Base-by-base conservation (phyloP, 805 yeast genomes). In the Lachancea thermotolerans region DNA sequence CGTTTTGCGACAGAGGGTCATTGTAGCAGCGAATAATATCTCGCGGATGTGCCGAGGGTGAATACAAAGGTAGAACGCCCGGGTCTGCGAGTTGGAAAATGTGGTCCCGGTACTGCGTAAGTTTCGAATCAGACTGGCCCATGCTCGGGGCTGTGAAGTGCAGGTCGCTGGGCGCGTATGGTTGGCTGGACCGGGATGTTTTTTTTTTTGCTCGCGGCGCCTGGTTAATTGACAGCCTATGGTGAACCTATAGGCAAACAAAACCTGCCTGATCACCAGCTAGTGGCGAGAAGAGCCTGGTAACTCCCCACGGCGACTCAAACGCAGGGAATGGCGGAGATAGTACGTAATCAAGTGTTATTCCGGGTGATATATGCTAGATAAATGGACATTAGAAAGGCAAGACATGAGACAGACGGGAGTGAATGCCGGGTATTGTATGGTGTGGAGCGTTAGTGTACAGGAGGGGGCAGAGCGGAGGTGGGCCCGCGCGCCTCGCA, bases 71-170 rank as follows among this genome's bases (percentile, higher is more conserved):
- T 11, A 50, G 46, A 12, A 47, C 43, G 17, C 46, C 50, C n/a
- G 73, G 69, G 38, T 75, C 80, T 4, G 78, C 75, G 25, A 86
- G 72, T 50, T 71, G 69, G 56, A 74, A 73, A 49, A 85, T 75
- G 55, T 80, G 86, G 55, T 74, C 74, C 58, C 77, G 79, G 62
- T 56, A 59, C 10, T 78, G 75, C 44, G 70, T 68, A 33, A 77
- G 66, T 56, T 74, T 82, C 18, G 90, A 85, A 46, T 85, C 91
- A n/a, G 82, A 69, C 29, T 82, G 75, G 35, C 83, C 89, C 95
- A 87, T 87, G 35, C 14, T 16, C 31, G 17, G 31, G 29, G 37
- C 16, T 35, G 7, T 21, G 25, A 21, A 21, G 4, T 21, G 25
- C 25, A 21, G 25, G 25, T 21, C 25, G 25, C 25, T 21, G 25